Evolutionary conservation across 139 green algal genomes (phyloP).

Genomic region (Desmodesmus armatus): DNA sequence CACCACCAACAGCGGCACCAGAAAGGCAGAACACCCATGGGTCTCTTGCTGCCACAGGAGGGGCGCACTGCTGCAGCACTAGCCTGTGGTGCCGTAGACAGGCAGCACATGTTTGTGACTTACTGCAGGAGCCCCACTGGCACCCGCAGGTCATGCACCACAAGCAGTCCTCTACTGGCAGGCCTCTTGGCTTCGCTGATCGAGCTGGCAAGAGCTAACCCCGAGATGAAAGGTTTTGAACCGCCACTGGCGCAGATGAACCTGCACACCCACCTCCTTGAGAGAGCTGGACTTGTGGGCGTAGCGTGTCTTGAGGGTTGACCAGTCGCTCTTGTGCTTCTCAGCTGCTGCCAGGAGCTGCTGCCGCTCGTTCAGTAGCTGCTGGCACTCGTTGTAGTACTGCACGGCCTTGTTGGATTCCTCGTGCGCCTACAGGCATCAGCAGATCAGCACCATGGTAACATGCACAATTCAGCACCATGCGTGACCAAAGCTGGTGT

Average conservation of each 20-base stretch:
- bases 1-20: neutral
- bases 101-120: neutral
- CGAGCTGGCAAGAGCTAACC: too few relatives aligned
- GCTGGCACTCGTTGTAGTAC: too few relatives aligned
- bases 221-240: too few relatives aligned
- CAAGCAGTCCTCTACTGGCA: too few relatives aligned
- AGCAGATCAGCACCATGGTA: neutral
- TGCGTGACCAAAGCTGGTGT: too few relatives aligned
- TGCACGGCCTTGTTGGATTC: conserved; percentile 6
- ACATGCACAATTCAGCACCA: too few relatives aligned
- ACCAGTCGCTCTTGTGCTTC: neutral
- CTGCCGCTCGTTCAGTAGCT: neutral
- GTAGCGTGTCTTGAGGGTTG: conserved; percentile 35
- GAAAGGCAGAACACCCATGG: neutral
- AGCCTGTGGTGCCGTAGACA: neutral
- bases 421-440: conserved; percentile 16
- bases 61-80: neutral
- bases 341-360: conserved; percentile 15
- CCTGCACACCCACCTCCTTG: conserved; percentile 45
- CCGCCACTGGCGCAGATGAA: too few relatives aligned
- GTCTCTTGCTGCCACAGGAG: neutral
- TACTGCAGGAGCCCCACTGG: too few relatives aligned
- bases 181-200: too few relatives aligned
- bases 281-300: conserved; percentile 16
- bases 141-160: too few relatives aligned